These are phyloP conservation scores for Ophiostoma populinum DNA, from an alignment of 2,329 filamentous ascomycete species.

Conservation along the genomic window DNA sequence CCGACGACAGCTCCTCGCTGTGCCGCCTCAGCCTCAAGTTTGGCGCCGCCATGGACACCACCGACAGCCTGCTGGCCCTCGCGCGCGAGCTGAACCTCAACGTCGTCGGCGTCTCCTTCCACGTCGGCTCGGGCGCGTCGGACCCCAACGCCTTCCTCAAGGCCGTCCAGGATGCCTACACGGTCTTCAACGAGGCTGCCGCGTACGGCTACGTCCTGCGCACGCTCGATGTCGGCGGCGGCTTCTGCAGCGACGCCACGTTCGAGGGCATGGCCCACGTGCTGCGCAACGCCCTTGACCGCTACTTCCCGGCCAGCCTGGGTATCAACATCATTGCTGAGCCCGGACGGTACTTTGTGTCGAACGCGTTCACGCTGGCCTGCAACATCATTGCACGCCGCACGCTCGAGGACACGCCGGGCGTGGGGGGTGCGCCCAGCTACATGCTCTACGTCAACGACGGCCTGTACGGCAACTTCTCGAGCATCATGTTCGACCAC, in stretches of 20 bases:
- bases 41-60: conserved; percentile 73
- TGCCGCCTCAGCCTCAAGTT: conserved; percentile 97
- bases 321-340: conserved; percentile 81
- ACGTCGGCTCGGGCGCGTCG: conserved; percentile 89
- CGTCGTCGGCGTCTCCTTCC: conserved; percentile 92
- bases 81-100: conserved; percentile 73
- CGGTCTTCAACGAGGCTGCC: conserved; percentile 73
- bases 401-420: conserved; percentile 59
- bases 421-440: conserved; percentile 39
- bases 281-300: conserved; percentile 63
- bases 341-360: conserved; percentile 91
- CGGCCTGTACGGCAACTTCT: conserved; percentile 95
- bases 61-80: conserved; percentile 57
- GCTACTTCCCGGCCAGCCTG: conserved; percentile 61
- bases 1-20: conserved; percentile 85
- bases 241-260: conserved; percentile 65
- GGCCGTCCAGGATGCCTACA: conserved; percentile 75
- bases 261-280: conserved; percentile 83
- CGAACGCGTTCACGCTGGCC: conserved; percentile 81
- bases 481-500: conserved; percentile 98
- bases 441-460: conserved; percentile 99
- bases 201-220: conserved; percentile 64
- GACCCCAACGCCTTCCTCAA: conserved; percentile 85
- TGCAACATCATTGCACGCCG: conserved; percentile 93
- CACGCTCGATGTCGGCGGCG: conserved; percentile 85